phyloP scores from a whole-genome alignment of 2,329 filamentous ascomycete genomes.

The Periconia sp. region DNA sequence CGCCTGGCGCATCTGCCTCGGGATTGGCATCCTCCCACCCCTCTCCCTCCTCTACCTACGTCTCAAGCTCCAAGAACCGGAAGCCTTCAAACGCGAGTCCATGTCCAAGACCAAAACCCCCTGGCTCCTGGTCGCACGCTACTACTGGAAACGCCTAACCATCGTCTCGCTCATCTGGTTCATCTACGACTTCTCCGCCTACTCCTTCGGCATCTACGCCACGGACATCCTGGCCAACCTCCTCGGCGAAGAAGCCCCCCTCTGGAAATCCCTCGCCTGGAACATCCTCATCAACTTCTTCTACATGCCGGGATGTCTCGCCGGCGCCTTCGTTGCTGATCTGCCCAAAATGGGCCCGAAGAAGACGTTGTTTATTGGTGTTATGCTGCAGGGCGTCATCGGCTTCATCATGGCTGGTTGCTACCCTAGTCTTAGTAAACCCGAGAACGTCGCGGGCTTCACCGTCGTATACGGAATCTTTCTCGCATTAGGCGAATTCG shows the following conservation, averaged over 20 bases:
- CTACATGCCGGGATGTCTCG: constrained; percentile 79
- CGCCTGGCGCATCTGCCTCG: constrained; percentile 81
- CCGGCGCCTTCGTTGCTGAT: constrained; percentile 77
- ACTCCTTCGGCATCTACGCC: constrained; percentile 85
- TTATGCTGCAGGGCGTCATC: constrained; percentile 71
- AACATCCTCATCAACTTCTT: constrained; percentile 86
- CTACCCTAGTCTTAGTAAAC: constrained; percentile 69
- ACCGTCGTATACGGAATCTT: constrained; percentile 80
- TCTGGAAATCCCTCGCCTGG: constrained; percentile 85
- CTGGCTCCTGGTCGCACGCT: constrained; percentile 50
- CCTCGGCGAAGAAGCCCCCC: constrained; percentile 58
- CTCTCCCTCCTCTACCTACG: constrained; percentile 60
- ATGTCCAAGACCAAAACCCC: constrained; percentile 51
- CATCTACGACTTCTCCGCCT: constrained; percentile 70
- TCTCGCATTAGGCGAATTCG: constrained; percentile 74
- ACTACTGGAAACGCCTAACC: constrained; percentile 58
- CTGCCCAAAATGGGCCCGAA: constrained; percentile 69
- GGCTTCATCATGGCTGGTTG: constrained; percentile 88
- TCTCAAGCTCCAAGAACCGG: constrained; percentile 55
- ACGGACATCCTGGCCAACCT: constrained; percentile 71
- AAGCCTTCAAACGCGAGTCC: constrained; percentile 54
- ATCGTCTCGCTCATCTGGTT: constrained; percentile 61
- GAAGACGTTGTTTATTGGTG: constrained; percentile 70
- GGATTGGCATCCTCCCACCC: constrained; percentile 51
- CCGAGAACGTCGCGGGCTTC: constrained; percentile 70